A percentile compares a stretch with the other conserved stretches of the same genome.
Conservation (phyloP, 129 eudicot genomes). For the Ambrosia trifida region DNA sequence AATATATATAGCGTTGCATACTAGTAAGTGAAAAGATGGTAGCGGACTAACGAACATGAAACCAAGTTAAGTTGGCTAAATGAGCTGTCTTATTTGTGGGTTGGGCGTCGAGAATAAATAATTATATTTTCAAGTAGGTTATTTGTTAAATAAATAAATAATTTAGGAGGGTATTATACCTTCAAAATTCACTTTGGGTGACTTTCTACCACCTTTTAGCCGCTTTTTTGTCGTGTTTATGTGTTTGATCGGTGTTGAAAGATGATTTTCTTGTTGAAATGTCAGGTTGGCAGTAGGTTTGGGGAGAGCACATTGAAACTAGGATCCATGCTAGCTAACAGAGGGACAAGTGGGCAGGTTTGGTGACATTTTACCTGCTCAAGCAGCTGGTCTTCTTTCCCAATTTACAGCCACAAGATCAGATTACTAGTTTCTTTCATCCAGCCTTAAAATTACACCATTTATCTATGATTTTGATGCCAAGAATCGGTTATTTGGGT, state of each 20-base stretch:
- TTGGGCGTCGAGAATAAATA: too few species aligned
- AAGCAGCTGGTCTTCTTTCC: conserved; percentile 96
- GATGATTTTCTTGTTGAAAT: conserved; percentile 13
- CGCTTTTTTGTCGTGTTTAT: neutral
- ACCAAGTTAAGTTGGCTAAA: too few species aligned
- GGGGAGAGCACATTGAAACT: conserved; percentile 94
- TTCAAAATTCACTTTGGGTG: neutral
- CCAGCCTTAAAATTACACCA: neutral
- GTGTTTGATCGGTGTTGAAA: neutral
- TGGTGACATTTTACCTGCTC: conserved; percentile 96
- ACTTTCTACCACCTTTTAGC: neutral
- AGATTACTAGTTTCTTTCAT: conserved; percentile 39
- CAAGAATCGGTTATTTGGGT: conserved; percentile 17
- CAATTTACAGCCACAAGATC: conserved; percentile 76
- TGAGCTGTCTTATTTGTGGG: too few species aligned
- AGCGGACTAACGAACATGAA: too few species aligned
- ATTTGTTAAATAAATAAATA: too few species aligned
- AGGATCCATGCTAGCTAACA: conserved; percentile 86
- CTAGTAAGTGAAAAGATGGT: neutral
- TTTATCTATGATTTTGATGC: conserved; percentile 18
- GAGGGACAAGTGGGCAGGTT: conserved; percentile 95
- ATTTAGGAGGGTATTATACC: neutral
- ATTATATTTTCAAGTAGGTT: too few species aligned
- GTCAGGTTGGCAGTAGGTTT: conserved; percentile 95
- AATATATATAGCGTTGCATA: too few species aligned